phyloP scores from a whole-genome alignment of 345 rosid genomes.

The Syzygium oleosum region DNA sequence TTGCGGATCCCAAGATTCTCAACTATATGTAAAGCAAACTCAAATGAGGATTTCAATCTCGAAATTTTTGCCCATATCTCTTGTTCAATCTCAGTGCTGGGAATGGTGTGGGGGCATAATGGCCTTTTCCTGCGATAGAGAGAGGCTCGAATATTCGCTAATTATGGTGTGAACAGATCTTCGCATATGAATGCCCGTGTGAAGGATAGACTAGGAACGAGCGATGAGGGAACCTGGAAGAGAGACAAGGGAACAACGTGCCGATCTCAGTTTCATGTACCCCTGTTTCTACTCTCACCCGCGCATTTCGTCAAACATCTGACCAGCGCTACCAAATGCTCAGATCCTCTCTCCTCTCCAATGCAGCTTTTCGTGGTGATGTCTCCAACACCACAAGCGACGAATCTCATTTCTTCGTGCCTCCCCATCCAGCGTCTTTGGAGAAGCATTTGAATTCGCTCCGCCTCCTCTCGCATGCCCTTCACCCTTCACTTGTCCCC shows the following conservation, averaged over 20 bases:
- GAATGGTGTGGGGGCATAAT: background rate
- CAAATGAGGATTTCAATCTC: background rate
- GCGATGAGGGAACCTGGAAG: background rate
- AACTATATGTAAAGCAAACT: background rate
- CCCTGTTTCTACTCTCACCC: too few species aligned
- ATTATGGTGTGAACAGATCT: too few species aligned
- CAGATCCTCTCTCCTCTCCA: too few species aligned
- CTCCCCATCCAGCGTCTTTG: background rate
- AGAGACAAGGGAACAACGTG: background rate
- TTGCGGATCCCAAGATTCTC: background rate
- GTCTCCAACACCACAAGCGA: background rate
- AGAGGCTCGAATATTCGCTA: background rate
- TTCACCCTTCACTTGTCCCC: background rate
- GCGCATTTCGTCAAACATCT: too few species aligned
- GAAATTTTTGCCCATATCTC: background rate
- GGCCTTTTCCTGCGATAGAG: background rate
- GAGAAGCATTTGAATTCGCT: conserved; percentile 3
- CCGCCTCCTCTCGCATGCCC: background rate
- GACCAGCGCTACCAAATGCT: too few species aligned
- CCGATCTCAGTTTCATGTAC: too few species aligned
- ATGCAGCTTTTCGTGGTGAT: background rate
- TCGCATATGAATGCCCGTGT: background rate
- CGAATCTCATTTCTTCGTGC: background rate
- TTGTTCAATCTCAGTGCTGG: background rate
- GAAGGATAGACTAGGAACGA: background rate